Conservation (phyloP, 192 early-diverging fungal genomes). For the Coemansia aciculifera region DNA sequence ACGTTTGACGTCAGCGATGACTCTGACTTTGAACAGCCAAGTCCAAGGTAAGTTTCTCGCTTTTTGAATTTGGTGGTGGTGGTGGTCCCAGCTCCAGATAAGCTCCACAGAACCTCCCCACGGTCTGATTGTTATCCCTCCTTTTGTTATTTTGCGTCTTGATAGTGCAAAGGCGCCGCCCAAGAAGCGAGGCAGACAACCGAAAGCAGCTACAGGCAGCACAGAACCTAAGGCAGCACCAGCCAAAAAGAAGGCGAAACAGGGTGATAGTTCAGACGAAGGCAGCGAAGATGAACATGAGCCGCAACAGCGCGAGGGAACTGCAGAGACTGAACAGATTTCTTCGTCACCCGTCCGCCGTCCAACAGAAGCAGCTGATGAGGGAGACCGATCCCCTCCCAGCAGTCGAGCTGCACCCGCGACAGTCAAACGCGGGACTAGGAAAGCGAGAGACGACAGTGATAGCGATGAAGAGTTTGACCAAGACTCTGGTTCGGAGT, state of each 20-base stretch:
- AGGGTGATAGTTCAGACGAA: not conserved
- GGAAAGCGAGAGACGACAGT: not conserved
- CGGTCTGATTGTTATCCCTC: not conserved
- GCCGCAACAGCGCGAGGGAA: not conserved
- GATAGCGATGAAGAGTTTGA: conserved; percentile 1
- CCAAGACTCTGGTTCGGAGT: conserved; percentile 12
- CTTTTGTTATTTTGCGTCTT: not conserved
- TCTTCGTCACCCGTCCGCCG: not conserved
- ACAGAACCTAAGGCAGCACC: not conserved
- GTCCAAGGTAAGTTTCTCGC: not conserved
- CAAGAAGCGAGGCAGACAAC: not conserved
- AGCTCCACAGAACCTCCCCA: not conserved
- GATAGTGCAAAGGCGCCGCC: not conserved
- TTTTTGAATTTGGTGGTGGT: not conserved
- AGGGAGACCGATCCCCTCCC: not conserved
- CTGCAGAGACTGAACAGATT: not conserved
- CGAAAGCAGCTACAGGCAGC: not conserved
- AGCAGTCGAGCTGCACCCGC: not conserved
- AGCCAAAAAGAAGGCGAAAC: not conserved
- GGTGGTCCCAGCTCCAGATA: not conserved
- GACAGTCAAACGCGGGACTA: conserved; percentile 14
- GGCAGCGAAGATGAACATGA: not conserved
- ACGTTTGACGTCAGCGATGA: conserved; percentile 19
- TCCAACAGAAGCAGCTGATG: not conserved
- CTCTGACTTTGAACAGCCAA: conserved; percentile 31